Conservation (phyloP, 1,284 basidiomycete species). For the Erythrobasidium hasegawianum region DNA sequence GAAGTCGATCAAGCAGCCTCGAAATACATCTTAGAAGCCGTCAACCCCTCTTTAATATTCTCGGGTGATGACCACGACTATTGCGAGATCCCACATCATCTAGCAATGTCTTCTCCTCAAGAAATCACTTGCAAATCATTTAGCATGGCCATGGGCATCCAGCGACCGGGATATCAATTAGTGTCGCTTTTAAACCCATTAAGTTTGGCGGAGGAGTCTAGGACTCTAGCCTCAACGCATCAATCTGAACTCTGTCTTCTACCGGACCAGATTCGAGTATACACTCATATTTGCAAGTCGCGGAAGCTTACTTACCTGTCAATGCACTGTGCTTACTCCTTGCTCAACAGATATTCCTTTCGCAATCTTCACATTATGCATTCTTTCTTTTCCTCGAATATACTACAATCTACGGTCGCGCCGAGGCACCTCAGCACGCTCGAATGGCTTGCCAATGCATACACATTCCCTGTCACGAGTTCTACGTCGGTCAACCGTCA, state of each 20-base stretch:
- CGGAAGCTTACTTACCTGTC: too few relatives aligned
- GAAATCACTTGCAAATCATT: slow-evolving; percentile 80
- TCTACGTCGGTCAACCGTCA: slow-evolving; percentile 13
- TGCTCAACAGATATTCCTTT: slow-evolving; percentile 56
- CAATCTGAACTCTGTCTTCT: slow-evolving; percentile 59
- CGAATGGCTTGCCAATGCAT: slow-evolving; percentile 37
- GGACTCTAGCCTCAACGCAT: slow-evolving; percentile 47
- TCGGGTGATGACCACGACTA: slow-evolving; percentile 87
- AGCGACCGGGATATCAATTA: slow-evolving; percentile 76
- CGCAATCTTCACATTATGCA: slow-evolving; percentile 47
- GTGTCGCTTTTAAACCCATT: slow-evolving; percentile 58
- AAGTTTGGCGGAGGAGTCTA: slow-evolving; percentile 51
- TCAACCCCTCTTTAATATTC: slow-evolving; percentile 66
- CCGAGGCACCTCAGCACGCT: slow-evolving; percentile 19
- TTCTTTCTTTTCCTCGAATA: slow-evolving; percentile 36
- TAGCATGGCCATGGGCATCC: slow-evolving; percentile 72
- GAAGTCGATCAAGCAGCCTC: slow-evolving; percentile 69
- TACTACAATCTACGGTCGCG: slow-evolving; percentile 14
- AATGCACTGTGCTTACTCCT: slow-evolving; percentile 47
- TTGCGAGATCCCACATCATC: slow-evolving; percentile 65
- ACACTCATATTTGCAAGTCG: slow-evolving; percentile 54
- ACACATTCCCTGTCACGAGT: slow-evolving; percentile 13
- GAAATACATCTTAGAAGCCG: slow-evolving; percentile 61
- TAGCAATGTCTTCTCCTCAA: slow-evolving; percentile 42
- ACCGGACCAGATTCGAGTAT: slow-evolving; percentile 64